A percentile compares a stretch with the other conserved stretches of the same genome.
phyloP scores from a whole-genome alignment of 495 filamentous ascomycete species.

The Tuber umbilicatum region DNA sequence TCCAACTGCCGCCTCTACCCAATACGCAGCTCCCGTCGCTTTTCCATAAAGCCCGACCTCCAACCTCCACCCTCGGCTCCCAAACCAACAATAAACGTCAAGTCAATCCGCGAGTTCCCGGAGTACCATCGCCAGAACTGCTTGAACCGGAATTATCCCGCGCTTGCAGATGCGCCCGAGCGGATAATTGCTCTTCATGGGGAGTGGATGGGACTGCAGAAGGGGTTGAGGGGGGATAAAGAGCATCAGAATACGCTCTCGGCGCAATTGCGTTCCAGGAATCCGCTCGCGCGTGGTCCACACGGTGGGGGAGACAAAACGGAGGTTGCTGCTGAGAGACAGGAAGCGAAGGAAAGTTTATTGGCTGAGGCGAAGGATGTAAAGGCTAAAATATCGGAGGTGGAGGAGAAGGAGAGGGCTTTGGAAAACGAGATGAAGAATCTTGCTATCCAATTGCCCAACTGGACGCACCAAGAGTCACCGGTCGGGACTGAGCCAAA shows the following conservation, averaged over 20 bases:
- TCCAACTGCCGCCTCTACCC: neutral
- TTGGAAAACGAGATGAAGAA: constrained; percentile 62
- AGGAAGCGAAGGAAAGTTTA: constrained; percentile 47
- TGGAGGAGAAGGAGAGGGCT: constrained; percentile 55
- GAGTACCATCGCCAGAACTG: constrained; percentile 76
- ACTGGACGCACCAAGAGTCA: constrained; percentile 69
- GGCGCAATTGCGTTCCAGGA: constrained; percentile 48
- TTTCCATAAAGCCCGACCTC: constrained; percentile 1
- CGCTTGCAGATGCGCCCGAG: constrained; percentile 57
- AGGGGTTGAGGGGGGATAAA: constrained; percentile 51
- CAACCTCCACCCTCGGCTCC: constrained; percentile 62
- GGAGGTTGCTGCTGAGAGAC: constrained; percentile 30
- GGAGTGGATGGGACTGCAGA: constrained; percentile 55
- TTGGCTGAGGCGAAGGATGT: constrained; percentile 61
- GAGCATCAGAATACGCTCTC: constrained; percentile 54
- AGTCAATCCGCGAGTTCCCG: constrained; percentile 77
- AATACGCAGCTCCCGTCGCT: neutral
- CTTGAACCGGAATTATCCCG: constrained; percentile 71
- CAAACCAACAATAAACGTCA: constrained; percentile 71
- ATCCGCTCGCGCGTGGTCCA: constrained; percentile 41
- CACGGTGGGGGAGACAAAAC: constrained; percentile 38
- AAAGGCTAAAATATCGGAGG: constrained; percentile 57
- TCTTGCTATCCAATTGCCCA: constrained; percentile 75
- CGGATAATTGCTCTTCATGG: constrained; percentile 65
- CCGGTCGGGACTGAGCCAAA: constrained; percentile 59